These are phyloP conservation scores for Capsella bursapastoris DNA, from an alignment of 345 rosid genomes.

Conservation along the genomic window DNA sequence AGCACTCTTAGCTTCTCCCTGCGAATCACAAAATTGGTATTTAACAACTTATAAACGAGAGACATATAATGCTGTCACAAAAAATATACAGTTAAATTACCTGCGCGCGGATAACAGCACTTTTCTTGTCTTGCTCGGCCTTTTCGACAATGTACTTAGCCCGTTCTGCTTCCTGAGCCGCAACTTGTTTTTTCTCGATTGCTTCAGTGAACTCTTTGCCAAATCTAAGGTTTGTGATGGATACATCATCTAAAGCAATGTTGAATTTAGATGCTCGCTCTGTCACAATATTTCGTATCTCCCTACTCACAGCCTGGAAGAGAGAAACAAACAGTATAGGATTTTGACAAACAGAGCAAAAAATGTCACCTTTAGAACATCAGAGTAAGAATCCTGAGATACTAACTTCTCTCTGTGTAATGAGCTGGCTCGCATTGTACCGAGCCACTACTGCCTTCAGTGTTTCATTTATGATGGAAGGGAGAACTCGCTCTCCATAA, in stretches of 20 bases:
- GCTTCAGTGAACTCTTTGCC: constrained; percentile 86
- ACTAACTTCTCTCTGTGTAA: constrained; percentile 72
- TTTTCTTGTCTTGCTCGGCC: constrained; percentile 89
- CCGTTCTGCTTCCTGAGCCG: constrained; percentile 87
- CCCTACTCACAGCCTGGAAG: constrained; percentile 51
- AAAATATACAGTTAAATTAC: constrained; percentile 36
- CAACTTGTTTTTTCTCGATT: constrained; percentile 87
- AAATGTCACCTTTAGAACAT: background rate
- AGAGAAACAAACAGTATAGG: background rate
- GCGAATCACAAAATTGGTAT: constrained; percentile 20
- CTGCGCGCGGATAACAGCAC: constrained; percentile 85
- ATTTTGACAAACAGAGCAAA: background rate
- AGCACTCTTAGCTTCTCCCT: constrained; percentile 91
- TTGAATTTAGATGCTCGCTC: constrained; percentile 67
- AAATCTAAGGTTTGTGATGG: constrained; percentile 73
- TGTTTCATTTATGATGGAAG: constrained; percentile 84
- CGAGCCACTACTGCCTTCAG: constrained; percentile 87
- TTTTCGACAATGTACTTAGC: constrained; percentile 86
- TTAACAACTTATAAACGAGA: background rate
- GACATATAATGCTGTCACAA: background rate
- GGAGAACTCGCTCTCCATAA: constrained; percentile 70
- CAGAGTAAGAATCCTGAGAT: background rate
- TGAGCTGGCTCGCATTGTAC: constrained; percentile 92
- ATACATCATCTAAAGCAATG: constrained; percentile 71
- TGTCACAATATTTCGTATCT: constrained; percentile 74